Evolutionary conservation across 2,329 filamentous ascomycete species (phyloP), one percentile per base, ranked within the genome.

Genomic region (Fusarium illudens): DNA sequence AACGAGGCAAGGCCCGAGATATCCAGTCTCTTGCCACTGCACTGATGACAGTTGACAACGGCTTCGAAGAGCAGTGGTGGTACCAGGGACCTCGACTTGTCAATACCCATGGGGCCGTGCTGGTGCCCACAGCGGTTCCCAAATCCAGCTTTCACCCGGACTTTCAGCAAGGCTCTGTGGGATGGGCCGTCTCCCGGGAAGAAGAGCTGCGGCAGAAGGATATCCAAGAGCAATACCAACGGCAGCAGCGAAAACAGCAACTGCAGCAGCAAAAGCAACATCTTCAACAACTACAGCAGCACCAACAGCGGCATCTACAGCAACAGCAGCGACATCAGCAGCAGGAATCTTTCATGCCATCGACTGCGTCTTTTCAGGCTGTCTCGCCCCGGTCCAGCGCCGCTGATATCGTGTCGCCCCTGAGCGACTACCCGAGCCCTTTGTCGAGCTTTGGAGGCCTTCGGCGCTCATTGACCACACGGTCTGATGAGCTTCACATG

Each of bases 51-150:
- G 82, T 87, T 4, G 85, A 87, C 70, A 87, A 86, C 67, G 85
- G 85, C 3, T 87, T 87, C 66, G 85, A 87, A 75, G 82, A 84
- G 64, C 84, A 87, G 73, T 86, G 84, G 84, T 87, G 85, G 84
- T 82, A 86, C 67, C 83, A 84, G 64, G 84, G 84, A 1, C 57
- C 75, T 34, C 72, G 74, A 4, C 62, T 75, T 7, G 71, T 73
- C 50, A 73, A 73, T 27, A 58, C 73, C 7, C 51, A 65, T 9
- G 73, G 73, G 27, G 65, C 64, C 25, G 54, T 68, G 17, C 39
- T 74, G 17, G 58, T 68, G 17, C 65, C 69, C 20, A 62, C 67
- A 22, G 46, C 64, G 22, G 59, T 68, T 37, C 57, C 69, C 11
- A 54, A 54, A 8, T 62, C 62, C 17, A 64, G 42, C 39, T 56